phyloP scores from a whole-genome alignment of 768 basidiomycete species.

The Hygrophorus russula region DNA sequence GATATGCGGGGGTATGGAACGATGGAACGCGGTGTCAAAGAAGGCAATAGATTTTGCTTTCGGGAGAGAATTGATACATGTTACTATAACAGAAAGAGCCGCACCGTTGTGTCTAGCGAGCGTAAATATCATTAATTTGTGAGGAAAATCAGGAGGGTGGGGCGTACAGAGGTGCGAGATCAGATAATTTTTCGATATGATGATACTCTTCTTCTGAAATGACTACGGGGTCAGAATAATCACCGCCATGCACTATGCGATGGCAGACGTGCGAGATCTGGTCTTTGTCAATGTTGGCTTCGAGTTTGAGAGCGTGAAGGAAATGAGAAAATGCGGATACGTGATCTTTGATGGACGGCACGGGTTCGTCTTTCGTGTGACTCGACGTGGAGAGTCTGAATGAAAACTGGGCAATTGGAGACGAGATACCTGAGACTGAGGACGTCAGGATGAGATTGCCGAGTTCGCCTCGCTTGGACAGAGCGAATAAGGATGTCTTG shows the following conservation, averaged over 20 bases:
- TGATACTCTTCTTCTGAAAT: constrained; percentile 60
- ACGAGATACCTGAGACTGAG: constrained; percentile 45
- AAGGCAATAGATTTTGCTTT: constrained; percentile 66
- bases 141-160: neutral
- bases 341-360: constrained; percentile 40
- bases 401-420: constrained; percentile 41
- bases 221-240: constrained; percentile 56
- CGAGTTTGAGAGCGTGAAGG: constrained; percentile 32
- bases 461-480: constrained; percentile 16
- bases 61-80: constrained; percentile 53
- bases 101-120: constrained; percentile 46
- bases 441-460: constrained; percentile 36
- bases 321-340: constrained; percentile 53
- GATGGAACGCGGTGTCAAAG: constrained; percentile 85
- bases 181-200: constrained; percentile 64
- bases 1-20: constrained; percentile 63
- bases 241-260: constrained; percentile 82
- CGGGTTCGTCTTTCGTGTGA: constrained; percentile 25
- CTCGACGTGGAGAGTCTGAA: constrained; percentile 19
- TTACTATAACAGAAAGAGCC: constrained; percentile 47
- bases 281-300: constrained; percentile 28
- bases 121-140: neutral
- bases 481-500: constrained; percentile 60
- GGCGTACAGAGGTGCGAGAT: constrained; percentile 73
- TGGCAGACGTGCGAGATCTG: constrained; percentile 53